phyloP scores from a whole-genome alignment of 2,329 filamentous ascomycete genomes.

The Monosporascus sp. region DNA sequence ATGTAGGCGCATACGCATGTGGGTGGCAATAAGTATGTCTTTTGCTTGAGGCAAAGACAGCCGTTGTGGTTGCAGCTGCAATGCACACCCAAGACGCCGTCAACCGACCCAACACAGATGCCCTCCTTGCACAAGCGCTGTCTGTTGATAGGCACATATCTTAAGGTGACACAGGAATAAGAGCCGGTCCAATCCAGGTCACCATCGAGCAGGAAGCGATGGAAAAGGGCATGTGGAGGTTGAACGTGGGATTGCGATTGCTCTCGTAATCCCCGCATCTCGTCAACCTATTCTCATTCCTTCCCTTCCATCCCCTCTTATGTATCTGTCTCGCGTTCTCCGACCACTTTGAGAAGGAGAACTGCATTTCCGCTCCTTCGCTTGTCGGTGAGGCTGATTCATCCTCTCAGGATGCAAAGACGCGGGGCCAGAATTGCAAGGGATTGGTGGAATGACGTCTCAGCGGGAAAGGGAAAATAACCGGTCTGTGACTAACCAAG shows the following conservation, averaged over 20 bases:
- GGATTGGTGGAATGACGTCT: too few species aligned
- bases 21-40: neutral
- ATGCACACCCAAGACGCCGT: neutral
- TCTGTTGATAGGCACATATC: neutral
- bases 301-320: neutral
- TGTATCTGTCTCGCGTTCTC: neutral
- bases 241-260: neutral
- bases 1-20: neutral
- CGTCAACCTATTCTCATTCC: neutral
- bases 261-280: neutral
- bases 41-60: conserved; percentile 3
- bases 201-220: neutral
- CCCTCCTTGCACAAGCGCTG: neutral
- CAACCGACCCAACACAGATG: neutral
- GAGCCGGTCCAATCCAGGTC: neutral
- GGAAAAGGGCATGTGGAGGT: neutral
- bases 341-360: neutral
- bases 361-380: neutral
- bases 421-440: neutral
- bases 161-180: neutral
- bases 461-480: too few species aligned
- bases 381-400: neutral
- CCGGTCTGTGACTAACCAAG: too few species aligned
- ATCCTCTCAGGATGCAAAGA: neutral
- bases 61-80: conserved; percentile 1